Base-by-base conservation (phyloP, 768 basidiomycete species). In the Suillus weaverae region DNA sequence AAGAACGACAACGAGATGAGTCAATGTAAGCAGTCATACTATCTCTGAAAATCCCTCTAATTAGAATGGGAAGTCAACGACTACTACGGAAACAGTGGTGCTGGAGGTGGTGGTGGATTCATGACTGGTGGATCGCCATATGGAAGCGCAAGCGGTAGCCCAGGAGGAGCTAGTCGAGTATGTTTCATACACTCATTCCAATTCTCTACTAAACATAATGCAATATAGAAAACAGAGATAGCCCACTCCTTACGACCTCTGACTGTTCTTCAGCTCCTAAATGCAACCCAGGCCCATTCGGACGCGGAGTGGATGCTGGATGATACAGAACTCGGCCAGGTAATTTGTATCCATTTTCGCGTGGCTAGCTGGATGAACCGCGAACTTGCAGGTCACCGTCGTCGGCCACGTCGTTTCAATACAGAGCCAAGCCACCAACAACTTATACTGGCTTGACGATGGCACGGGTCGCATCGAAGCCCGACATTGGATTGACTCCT, bases 241-340 rank as follows among this genome's bases (percentile, higher is more conserved):
- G 74, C 76, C 6, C 80, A 83, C 50, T 83, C 88, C 3, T 75
- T 90, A 30, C 83, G 94, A 41, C 93, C 94, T 4, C 84, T 94
- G 60, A 94, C 90, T 4, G 84, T 91, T 69, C 83, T 86, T 60
- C 95, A 97, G 72, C 81, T 97, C 53, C 73, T 81, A 41, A 84
- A 85, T 68, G 91, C 95, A 2, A 82, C 79, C n/a, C 95, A 96
- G 80, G 83, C 89, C 6, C 93, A 97, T 72, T 82, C 90, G 1
- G 96, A 98, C 69, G 90, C 92, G 2, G 94, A 96, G 64, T 97
- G 94, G 88, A 82, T 82, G 65, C 81, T 99, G 39, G 95, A 95
- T 64, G 90, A 88, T 35, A 77, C 83, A 5, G 91, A 95, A 67
- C 81, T 95, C 64, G 91, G 91, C 56, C 92, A 94, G 76, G 96